Percentiles rank a stretch among this genome's conserved stretches.
Evolutionary conservation across 257 asterid genomes (phyloP).

Genomic region (Jacaranda copaia): DNA sequence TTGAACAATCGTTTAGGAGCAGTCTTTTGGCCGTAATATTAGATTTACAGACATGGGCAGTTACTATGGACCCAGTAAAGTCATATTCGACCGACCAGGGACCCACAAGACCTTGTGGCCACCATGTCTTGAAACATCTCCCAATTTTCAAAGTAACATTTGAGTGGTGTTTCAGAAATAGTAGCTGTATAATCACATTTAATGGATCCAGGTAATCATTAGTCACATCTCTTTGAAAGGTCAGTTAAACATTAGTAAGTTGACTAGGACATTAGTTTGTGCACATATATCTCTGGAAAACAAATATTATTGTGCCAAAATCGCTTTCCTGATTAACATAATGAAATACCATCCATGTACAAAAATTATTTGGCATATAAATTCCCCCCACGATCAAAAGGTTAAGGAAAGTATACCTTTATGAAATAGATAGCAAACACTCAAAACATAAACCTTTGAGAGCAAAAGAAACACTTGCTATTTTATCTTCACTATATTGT

Average conservation of each 20-base stretch:
- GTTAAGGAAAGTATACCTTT: constrained; percentile 5
- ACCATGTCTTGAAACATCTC: neutral
- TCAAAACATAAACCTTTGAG: neutral
- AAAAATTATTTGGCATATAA: neutral
- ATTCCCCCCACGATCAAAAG: neutral
- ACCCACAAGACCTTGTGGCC: neutral
- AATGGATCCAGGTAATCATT: neutral
- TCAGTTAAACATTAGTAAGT: neutral
- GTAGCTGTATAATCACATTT: neutral
- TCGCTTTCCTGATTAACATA: neutral
- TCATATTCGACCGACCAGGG: constrained; percentile 3
- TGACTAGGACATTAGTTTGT: neutral
- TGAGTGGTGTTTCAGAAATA: constrained; percentile 20
- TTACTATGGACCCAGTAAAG: neutral
- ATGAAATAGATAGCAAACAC: neutral
- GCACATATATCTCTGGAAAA: neutral
- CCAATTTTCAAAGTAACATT: neutral
- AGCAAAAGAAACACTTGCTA: constrained; percentile 11
- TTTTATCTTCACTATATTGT: constrained; percentile 2
- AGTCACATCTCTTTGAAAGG: neutral
- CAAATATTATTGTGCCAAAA: neutral
- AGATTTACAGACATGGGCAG: constrained; percentile 3
- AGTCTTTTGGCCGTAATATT: neutral
- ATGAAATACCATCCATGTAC: neutral
- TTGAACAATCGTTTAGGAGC: constrained; percentile 19